phyloP scores from a whole-genome alignment of 331 rosid species.

The Quercus lobata region DNA sequence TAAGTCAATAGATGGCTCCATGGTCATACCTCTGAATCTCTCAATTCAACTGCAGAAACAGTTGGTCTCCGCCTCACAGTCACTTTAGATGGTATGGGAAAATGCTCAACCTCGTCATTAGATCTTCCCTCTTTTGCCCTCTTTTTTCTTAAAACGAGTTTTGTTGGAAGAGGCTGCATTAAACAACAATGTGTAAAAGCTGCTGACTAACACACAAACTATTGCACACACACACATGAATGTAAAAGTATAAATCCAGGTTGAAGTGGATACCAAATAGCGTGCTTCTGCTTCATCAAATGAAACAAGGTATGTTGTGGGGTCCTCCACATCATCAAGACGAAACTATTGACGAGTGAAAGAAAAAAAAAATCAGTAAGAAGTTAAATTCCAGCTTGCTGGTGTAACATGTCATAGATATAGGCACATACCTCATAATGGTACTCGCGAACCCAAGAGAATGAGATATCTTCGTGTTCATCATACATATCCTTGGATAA shows the following conservation, averaged over 20 bases:
- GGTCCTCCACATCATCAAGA: slow-evolving; percentile 82
- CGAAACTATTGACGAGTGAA: slow-evolving; percentile 56
- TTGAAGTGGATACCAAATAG: slow-evolving; percentile 58
- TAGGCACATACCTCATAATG: slow-evolving; percentile 73
- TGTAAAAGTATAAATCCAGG: slow-evolving; percentile 8
- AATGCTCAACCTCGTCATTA: slow-evolving; percentile 80
- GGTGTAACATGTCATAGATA: slow-evolving; percentile 7
- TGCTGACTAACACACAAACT: background rate
- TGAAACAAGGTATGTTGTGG: slow-evolving; percentile 76
- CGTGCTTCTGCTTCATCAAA: slow-evolving; percentile 87
- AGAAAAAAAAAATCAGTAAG: background rate
- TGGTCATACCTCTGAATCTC: slow-evolving; percentile 71
- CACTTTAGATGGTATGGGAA: slow-evolving; percentile 74
- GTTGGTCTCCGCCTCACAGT: slow-evolving; percentile 74
- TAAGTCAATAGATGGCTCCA: slow-evolving; percentile 13
- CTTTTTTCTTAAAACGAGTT: slow-evolving; percentile 84
- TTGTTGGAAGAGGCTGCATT: slow-evolving; percentile 92
- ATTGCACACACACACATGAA: background rate
- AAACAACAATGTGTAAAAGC: slow-evolving; percentile 17
- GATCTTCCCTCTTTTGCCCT: slow-evolving; percentile 90
- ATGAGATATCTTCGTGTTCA: slow-evolving; percentile 74
- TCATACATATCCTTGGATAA: slow-evolving; percentile 83
- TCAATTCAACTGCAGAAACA: slow-evolving; percentile 67
- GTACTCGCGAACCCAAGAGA: slow-evolving; percentile 90
- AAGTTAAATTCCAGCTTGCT: background rate